These are phyloP conservation scores for Candida sp. DNA, from an alignment of 1,139 yeast species.

Conservation along the genomic window DNA sequence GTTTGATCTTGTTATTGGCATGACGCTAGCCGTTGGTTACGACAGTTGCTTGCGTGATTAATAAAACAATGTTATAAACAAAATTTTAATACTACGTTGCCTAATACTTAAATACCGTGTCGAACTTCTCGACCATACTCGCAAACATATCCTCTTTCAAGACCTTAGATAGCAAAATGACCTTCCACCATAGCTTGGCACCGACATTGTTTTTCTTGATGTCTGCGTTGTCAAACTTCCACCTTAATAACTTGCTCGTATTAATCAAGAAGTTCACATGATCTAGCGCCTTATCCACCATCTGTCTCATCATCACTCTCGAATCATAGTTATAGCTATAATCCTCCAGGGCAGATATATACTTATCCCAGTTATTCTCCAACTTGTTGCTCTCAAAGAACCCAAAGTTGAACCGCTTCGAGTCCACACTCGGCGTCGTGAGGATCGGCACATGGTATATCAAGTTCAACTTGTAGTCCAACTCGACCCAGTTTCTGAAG, in stretches of 20 bases:
- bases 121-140: slow-evolving; percentile 12
- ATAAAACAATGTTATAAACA: not conserved
- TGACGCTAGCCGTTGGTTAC: slow-evolving; percentile 58
- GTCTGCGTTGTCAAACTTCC: slow-evolving; percentile 4
- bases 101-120: slow-evolving; percentile 8
- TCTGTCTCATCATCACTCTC: slow-evolving; percentile 10
- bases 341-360: slow-evolving; percentile 22
- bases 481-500: slow-evolving; percentile 32
- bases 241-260: slow-evolving; percentile 5
- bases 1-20: slow-evolving; percentile 59
- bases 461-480: slow-evolving; percentile 20
- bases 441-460: slow-evolving; percentile 34
- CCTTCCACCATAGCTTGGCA: slow-evolving; percentile 12
- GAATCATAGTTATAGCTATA: slow-evolving; percentile 19
- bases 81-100: not conserved
- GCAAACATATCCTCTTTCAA: slow-evolving; percentile 10
- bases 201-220: slow-evolving; percentile 1
- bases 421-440: slow-evolving; percentile 33
- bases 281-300: slow-evolving; percentile 11
- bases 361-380: slow-evolving; percentile 22
- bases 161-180: slow-evolving; percentile 14
- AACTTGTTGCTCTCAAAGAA: slow-evolving; percentile 11
- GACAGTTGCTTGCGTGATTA: slow-evolving; percentile 26
- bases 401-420: slow-evolving; percentile 20
- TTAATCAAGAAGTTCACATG: slow-evolving; percentile 10